Percentiles rank a stretch among this genome's conserved stretches.
These are phyloP conservation scores for Ustilago tritici DNA, from an alignment of 1,284 basidiomycete species.

Conservation along the genomic window DNA sequence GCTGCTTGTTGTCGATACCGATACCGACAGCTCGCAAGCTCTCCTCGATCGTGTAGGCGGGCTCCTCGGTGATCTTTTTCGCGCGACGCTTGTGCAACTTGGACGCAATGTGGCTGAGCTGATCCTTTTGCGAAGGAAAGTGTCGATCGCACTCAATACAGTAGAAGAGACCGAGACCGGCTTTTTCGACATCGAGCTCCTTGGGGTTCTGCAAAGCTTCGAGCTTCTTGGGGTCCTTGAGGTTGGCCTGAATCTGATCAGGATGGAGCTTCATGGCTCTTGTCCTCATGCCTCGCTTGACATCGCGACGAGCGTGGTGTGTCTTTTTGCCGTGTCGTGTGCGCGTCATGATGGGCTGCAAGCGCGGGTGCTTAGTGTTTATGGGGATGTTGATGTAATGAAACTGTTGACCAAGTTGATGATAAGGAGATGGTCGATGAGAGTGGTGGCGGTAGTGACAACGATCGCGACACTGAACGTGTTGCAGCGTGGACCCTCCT, in stretches of 20 bases:
- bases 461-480: neutral
- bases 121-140: conserved; percentile 63
- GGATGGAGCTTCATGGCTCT: conserved; percentile 67
- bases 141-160: conserved; percentile 68
- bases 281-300: conserved; percentile 66
- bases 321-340: conserved; percentile 66
- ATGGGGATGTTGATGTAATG: neutral
- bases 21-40: conserved; percentile 63
- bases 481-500: neutral
- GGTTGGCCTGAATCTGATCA: conserved; percentile 66
- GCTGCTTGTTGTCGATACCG: conserved; percentile 65
- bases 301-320: conserved; percentile 67
- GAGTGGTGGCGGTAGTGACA: conserved; percentile 4
- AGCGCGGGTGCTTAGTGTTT: neutral
- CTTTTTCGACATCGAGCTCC: conserved; percentile 65
- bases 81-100: conserved; percentile 67
- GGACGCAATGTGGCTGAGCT: conserved; percentile 60
- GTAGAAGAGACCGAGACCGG: conserved; percentile 69
- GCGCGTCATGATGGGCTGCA: conserved; percentile 54
- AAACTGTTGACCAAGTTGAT: neutral
- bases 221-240: conserved; percentile 57
- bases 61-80: conserved; percentile 65
- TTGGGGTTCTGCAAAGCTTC: conserved; percentile 60
- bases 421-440: neutral
- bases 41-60: conserved; percentile 67